These are phyloP conservation scores for Tuber borchii DNA, from an alignment of 495 filamentous ascomycete genomes.

Conservation along the genomic window DNA sequence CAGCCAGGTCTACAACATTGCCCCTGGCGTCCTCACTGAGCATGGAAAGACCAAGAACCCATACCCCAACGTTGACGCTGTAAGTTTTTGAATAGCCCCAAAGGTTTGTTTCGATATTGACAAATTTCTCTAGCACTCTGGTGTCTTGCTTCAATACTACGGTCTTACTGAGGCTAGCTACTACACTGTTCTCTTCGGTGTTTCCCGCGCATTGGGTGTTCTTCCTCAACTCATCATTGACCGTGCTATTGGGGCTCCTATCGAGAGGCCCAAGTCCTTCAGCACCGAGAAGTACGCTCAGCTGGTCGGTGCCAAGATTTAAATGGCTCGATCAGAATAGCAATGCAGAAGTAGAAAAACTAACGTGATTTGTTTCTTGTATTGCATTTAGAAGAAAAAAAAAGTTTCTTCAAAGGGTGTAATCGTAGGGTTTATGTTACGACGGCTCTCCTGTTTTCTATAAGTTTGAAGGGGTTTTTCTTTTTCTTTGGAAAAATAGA, in stretches of 20 bases:
- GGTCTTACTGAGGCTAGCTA: constrained; percentile 97
- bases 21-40: constrained; percentile 92
- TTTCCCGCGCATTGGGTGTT: constrained; percentile 94
- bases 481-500: constrained; percentile 32
- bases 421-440: constrained; percentile 21
- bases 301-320: constrained; percentile 84
- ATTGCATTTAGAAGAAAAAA: neutral
- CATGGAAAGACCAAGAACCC: constrained; percentile 99
- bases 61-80: constrained; percentile 65
- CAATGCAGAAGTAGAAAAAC: neutral
- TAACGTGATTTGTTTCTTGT: constrained; percentile 6
- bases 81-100: constrained; percentile 46
- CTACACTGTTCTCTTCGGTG: constrained; percentile 99
- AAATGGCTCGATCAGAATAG: constrained; percentile 44
- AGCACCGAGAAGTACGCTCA: constrained; percentile 94
- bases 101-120: constrained; percentile 43
- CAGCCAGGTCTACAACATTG: constrained; percentile 99
- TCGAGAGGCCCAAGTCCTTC: constrained; percentile 91
- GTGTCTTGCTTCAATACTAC: constrained; percentile 98
- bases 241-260: constrained; percentile 84
- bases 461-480: neutral
- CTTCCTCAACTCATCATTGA: constrained; percentile 99
- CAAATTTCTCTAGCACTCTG: constrained; percentile 62
- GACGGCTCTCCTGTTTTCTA: neutral
- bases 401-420: neutral